Percentiles rank a stretch among this genome's conserved stretches.
phyloP scores from a whole-genome alignment of 2,329 filamentous ascomycete species.

The Gnomoniopsis sp. region DNA sequence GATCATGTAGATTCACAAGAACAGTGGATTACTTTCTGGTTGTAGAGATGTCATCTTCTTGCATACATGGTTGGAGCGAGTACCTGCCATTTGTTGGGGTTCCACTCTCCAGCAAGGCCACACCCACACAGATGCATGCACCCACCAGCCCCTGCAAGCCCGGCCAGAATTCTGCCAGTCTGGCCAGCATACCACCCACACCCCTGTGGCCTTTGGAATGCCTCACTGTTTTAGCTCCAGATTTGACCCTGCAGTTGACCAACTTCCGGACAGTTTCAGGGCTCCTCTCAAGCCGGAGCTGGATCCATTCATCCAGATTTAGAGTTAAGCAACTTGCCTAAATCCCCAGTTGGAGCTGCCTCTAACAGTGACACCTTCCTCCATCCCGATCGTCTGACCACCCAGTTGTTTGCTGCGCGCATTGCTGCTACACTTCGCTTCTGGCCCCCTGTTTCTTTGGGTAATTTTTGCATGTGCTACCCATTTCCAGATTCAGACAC shows the following conservation, averaged over 20 bases:
- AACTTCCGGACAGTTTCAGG: not conserved
- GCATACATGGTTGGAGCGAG: too few relatives aligned
- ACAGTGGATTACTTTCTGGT: too few relatives aligned
- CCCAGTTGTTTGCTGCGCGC: not conserved
- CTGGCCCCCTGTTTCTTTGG: not conserved
- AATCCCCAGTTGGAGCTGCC: too few relatives aligned
- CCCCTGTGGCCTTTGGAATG: too few relatives aligned
- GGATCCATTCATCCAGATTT: not conserved
- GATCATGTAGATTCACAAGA: too few relatives aligned
- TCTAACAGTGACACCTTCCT: not conserved
- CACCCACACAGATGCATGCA: too few relatives aligned
- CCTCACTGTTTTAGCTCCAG: not conserved
- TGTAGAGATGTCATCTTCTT: too few relatives aligned
- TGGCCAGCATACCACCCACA: too few relatives aligned
- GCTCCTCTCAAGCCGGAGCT: not conserved
- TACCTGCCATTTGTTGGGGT: too few relatives aligned
- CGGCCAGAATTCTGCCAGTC: too few relatives aligned
- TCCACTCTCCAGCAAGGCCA: too few relatives aligned
- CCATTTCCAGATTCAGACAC: not conserved
- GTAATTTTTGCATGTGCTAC: constrained; percentile 10
- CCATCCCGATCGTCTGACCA: not conserved
- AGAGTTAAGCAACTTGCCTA: not conserved
- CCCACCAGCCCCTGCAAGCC: too few relatives aligned
- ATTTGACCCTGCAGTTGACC: not conserved
- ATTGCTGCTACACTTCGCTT: constrained; percentile 5